Conservation (phyloP, 495 filamentous ascomycete genomes). For the Acidiella bohemica region DNA sequence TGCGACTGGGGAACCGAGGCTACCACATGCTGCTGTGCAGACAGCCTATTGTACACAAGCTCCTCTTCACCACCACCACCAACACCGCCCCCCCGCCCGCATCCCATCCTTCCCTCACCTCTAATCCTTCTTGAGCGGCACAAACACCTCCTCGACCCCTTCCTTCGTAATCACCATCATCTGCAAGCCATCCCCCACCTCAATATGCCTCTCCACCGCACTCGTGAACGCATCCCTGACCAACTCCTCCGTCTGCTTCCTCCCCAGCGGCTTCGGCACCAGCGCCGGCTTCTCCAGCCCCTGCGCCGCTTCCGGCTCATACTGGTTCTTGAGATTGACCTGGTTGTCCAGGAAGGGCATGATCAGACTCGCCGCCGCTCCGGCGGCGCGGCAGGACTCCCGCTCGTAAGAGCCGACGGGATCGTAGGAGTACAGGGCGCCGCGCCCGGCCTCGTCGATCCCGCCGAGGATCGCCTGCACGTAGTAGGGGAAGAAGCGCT, state of each 20-base stretch:
- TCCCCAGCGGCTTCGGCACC: slow-evolving; percentile 52
- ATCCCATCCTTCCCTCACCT: too few relatives aligned
- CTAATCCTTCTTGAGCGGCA: slow-evolving; percentile 80
- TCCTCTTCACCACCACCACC: too few relatives aligned
- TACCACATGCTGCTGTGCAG: too few relatives aligned
- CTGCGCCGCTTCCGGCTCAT: slow-evolving; percentile 72
- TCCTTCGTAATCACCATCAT: slow-evolving; percentile 81
- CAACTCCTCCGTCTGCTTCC: slow-evolving; percentile 62
- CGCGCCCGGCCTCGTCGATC: slow-evolving; percentile 86
- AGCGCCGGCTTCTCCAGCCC: slow-evolving; percentile 64
- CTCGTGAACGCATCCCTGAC: slow-evolving; percentile 97
- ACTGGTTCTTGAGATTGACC: slow-evolving; percentile 99
- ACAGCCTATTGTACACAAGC: too few relatives aligned
- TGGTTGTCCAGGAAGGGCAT: slow-evolving; percentile 99
- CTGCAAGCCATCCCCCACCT: slow-evolving; percentile 93
- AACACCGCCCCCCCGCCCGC: too few relatives aligned
- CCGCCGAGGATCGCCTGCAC: slow-evolving; percentile 85
- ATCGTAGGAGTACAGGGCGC: slow-evolving; percentile 92
- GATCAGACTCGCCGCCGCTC: slow-evolving; percentile 90
- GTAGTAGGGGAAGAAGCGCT: slow-evolving; percentile 98
- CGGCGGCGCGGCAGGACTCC: slow-evolving; percentile 88
- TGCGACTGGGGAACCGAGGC: too few relatives aligned
- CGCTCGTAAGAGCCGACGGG: slow-evolving; percentile 93
- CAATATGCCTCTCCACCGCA: slow-evolving; percentile 95
- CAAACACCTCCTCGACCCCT: slow-evolving; percentile 74